phyloP scores from a whole-genome alignment of 345 rosid genomes.

The Brassica carinata region DNA sequence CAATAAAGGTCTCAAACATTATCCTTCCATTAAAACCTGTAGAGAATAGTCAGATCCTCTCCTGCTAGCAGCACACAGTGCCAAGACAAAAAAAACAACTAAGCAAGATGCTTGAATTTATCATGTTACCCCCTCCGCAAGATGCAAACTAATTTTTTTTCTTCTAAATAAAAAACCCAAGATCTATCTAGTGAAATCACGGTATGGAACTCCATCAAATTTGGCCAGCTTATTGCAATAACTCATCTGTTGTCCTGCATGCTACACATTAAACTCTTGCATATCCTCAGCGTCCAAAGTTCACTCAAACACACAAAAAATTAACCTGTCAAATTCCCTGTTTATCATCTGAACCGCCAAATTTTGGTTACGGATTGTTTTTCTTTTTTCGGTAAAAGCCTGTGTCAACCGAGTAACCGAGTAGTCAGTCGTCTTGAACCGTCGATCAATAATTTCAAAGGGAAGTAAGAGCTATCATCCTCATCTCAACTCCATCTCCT shows the following conservation, averaged over 20 bases:
- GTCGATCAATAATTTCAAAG: neutral
- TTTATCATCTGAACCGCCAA: no score
- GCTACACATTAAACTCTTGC: conserved; percentile 47
- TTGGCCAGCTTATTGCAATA: conserved; percentile 40
- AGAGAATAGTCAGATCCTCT: conserved; percentile 32
- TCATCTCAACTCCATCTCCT: neutral
- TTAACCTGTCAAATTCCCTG: neutral
- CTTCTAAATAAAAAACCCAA: conserved; percentile 30
- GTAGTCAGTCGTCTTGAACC: neutral
- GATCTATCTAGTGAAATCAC: conserved; percentile 18
- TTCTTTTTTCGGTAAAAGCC: neutral
- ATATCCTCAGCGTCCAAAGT: conserved; percentile 48
- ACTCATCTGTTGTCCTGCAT: conserved; percentile 44
- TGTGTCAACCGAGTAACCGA: neutral
- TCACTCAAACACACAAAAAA: conserved; percentile 50
- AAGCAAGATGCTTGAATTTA: conserved; percentile 20
- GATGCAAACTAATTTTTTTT: conserved; percentile 27
- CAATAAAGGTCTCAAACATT: conserved; percentile 29
- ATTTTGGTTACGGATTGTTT: no score
- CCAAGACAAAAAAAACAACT: conserved; percentile 16
- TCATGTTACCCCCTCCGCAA: conserved; percentile 7
- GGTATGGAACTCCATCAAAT: conserved; percentile 20
- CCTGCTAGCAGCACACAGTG: conserved; percentile 30
- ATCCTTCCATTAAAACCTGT: conserved; percentile 33
- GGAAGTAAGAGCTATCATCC: neutral